Percentiles rank a stretch among this genome's conserved stretches.
Evolutionary conservation across 2,329 filamentous ascomycete genomes (phyloP).

Genomic region (Pseudogymnoascus sp.): DNA sequence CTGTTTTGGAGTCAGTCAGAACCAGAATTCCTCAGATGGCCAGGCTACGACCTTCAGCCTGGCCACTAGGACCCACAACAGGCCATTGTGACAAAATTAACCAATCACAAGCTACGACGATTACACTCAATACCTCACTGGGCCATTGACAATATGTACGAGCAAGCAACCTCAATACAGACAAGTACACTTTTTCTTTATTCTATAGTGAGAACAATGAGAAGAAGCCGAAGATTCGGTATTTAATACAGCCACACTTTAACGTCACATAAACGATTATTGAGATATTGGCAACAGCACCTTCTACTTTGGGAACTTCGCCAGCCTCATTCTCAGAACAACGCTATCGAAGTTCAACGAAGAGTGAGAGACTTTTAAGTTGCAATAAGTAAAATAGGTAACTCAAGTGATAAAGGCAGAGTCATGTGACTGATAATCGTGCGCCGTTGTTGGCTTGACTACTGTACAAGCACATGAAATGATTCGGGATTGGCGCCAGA

Average conservation of each 20-base stretch:
- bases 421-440: neutral
- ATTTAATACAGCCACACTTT: neutral
- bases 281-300: neutral
- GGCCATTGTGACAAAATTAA: neutral
- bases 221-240: neutral
- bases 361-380: neutral
- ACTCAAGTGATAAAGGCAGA: neutral
- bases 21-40: neutral
- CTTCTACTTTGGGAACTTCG: neutral
- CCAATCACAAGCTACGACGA: neutral
- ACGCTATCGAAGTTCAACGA: neutral
- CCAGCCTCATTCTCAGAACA: neutral
- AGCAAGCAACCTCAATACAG: neutral
- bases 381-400: too few relatives aligned
- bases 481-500: neutral
- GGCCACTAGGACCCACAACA: neutral
- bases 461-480: constrained; percentile 9
- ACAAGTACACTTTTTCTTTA: neutral
- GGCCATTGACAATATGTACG: constrained; percentile 8
- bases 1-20: neutral
- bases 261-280: neutral
- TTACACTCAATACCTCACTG: neutral
- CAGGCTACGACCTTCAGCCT: constrained; percentile 2
- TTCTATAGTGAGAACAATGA: neutral
- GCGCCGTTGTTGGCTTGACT: constrained; percentile 3